Conservation (phyloP, 352 stramenopile genomes). For the Phytopythium montanum region DNA sequence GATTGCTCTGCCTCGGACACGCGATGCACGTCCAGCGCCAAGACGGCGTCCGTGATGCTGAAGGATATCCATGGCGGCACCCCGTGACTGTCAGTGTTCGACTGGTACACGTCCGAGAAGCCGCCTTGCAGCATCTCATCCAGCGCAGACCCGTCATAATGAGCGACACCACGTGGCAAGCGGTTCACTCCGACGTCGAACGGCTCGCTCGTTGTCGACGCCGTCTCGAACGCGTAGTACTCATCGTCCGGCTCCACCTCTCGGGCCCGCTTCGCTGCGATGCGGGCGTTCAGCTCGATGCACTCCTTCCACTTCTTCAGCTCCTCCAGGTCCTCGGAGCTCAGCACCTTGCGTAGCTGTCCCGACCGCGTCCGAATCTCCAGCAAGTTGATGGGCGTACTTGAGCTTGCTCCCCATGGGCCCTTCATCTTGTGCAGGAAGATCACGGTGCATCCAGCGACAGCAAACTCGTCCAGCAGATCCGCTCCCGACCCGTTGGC, state of each 20-base stretch:
- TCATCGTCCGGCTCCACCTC: constrained; percentile 33
- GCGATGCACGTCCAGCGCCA: constrained; percentile 63
- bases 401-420: constrained; percentile 32
- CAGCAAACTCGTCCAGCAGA: constrained; percentile 61
- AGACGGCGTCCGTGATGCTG: constrained; percentile 51
- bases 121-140: constrained; percentile 61
- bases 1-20: constrained; percentile 58
- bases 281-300: constrained; percentile 56
- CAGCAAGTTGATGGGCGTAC: constrained; percentile 33
- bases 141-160: constrained; percentile 22
- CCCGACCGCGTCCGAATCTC: constrained; percentile 57
- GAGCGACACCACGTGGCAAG: constrained; percentile 9
- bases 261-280: constrained; percentile 24
- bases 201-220: constrained; percentile 15
- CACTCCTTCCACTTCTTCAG: constrained; percentile 70
- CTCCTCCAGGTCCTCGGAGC: constrained; percentile 47
- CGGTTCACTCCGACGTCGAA: constrained; percentile 10
- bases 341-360: constrained; percentile 55
- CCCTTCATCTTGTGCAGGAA: constrained; percentile 52
- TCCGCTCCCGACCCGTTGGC: constrained; percentile 64
- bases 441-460: constrained; percentile 64
- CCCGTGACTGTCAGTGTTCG: constrained; percentile 38
- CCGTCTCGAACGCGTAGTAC: constrained; percentile 10
- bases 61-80: constrained; percentile 73
- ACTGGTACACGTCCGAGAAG: constrained; percentile 69